Evolutionary conservation across 495 filamentous ascomycete genomes (phyloP).

Genomic region (Apodospora peruviana): DNA sequence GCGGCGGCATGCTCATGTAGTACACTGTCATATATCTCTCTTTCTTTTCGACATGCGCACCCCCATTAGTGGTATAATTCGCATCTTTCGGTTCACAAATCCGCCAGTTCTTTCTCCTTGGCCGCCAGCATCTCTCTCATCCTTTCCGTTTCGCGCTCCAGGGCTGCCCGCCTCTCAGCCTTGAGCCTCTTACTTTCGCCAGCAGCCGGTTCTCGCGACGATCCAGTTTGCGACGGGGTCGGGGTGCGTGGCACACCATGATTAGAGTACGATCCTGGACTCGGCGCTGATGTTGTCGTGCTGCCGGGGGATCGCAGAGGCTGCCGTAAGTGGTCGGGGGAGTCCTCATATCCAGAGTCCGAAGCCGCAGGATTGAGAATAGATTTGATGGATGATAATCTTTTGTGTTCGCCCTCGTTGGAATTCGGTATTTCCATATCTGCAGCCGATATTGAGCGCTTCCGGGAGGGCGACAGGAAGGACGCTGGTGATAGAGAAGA

Average conservation of each 20-base stretch:
- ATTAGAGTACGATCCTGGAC: conserved; percentile 28
- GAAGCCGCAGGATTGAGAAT: conserved; percentile 61
- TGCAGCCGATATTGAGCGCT: conserved; percentile 59
- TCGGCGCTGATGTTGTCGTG: conserved; percentile 26
- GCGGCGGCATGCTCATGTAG: too few species aligned
- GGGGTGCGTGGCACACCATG: conserved; percentile 15
- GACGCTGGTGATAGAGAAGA: conserved; percentile 47
- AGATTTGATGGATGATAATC: conserved; percentile 73
- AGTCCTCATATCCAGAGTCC: conserved; percentile 17
- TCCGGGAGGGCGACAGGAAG: conserved; percentile 51
- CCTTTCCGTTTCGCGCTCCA: conserved; percentile 68
- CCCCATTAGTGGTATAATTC: neutral
- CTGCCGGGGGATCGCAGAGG: conserved; percentile 30
- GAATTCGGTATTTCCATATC: conserved; percentile 36
- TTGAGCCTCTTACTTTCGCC: conserved; percentile 50
- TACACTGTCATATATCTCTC: too few species aligned
- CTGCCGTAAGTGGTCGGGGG: conserved; percentile 20
- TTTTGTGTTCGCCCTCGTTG: conserved; percentile 31
- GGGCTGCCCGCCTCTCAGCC: conserved; percentile 56
- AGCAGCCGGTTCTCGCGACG: conserved; percentile 30
- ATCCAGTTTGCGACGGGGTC: conserved; percentile 25
- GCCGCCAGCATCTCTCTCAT: conserved; percentile 70
- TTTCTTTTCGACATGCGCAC: too few species aligned
- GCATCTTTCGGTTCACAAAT: conserved; percentile 41
- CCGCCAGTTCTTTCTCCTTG: conserved; percentile 75